Conservation (phyloP, 2,329 filamentous ascomycete species). For the Daldinia sp. region DNA sequence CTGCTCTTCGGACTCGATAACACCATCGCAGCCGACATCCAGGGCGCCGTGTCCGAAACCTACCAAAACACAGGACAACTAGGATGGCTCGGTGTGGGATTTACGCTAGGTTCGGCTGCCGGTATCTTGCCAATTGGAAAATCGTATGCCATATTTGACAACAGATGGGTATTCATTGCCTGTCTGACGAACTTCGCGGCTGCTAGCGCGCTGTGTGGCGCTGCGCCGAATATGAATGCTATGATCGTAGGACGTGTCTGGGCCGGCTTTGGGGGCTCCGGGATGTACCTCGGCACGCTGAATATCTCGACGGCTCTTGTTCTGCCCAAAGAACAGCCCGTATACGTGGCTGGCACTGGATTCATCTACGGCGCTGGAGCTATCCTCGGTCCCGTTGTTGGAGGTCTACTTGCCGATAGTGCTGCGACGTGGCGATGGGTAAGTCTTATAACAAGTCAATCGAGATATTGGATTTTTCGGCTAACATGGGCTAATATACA, state of each 20-base stretch:
- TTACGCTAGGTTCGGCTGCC: slow-evolving; percentile 51
- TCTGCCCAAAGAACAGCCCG: slow-evolving; percentile 35
- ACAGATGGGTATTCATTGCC: slow-evolving; percentile 49
- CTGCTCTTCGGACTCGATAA: slow-evolving; percentile 52
- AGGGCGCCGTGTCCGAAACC: slow-evolving; percentile 48
- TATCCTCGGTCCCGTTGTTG: slow-evolving; percentile 54
- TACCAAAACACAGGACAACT: slow-evolving; percentile 50
- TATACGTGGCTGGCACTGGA: slow-evolving; percentile 40
- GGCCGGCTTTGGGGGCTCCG: slow-evolving; percentile 54
- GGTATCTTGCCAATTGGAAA: slow-evolving; percentile 50
- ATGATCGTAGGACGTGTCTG: slow-evolving; percentile 58
- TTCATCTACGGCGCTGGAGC: slow-evolving; percentile 49
- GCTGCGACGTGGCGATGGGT: slow-evolving; percentile 55
- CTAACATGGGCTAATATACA: background rate
- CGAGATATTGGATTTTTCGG: background rate
- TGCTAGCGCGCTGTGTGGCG: slow-evolving; percentile 52
- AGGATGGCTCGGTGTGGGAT: slow-evolving; percentile 50
- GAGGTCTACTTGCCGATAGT: slow-evolving; percentile 55
- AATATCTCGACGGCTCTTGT: slow-evolving; percentile 39
- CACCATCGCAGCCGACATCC: slow-evolving; percentile 57
- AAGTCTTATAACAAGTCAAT: background rate
- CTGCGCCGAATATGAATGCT: slow-evolving; percentile 54
- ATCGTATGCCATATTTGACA: slow-evolving; percentile 52
- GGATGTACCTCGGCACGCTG: slow-evolving; percentile 52
- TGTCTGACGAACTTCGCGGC: slow-evolving; percentile 29